Percentiles rank a stretch among this genome's conserved stretches.
phyloP scores from a whole-genome alignment of 805 yeast genomes.

The Ogataea pini region DNA sequence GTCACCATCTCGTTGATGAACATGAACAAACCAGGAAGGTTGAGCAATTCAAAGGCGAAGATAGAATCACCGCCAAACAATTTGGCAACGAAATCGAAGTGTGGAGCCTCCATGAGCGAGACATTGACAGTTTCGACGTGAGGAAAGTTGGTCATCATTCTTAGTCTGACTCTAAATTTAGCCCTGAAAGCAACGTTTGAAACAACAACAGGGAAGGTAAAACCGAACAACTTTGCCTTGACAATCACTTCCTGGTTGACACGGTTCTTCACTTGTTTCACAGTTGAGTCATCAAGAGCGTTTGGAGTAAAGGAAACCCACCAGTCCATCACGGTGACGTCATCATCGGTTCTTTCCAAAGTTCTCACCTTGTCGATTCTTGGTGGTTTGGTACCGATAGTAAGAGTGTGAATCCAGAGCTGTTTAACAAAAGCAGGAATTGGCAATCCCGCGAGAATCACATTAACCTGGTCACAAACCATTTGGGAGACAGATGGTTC shows the following conservation, averaged over 20 bases:
- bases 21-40: slow-evolving; percentile 83
- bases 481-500: slow-evolving; percentile 89
- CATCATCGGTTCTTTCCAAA: slow-evolving; percentile 84
- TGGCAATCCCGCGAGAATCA: slow-evolving; percentile 73
- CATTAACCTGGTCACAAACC: slow-evolving; percentile 83
- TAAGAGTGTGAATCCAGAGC: slow-evolving; percentile 83
- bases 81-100: slow-evolving; percentile 79
- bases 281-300: slow-evolving; percentile 77
- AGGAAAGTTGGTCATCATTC: slow-evolving; percentile 89
- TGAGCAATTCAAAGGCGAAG: slow-evolving; percentile 84
- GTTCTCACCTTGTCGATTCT: slow-evolving; percentile 89
- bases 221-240: slow-evolving; percentile 79
- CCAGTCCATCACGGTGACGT: slow-evolving; percentile 98
- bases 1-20: slow-evolving; percentile 82
- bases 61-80: slow-evolving; percentile 75
- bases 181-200: slow-evolving; percentile 79
- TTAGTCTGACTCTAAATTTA: slow-evolving; percentile 74
- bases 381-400: slow-evolving; percentile 95
- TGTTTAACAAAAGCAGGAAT: slow-evolving; percentile 81
- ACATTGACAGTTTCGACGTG: slow-evolving; percentile 90
- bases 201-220: slow-evolving; percentile 76
- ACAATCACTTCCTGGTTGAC: slow-evolving; percentile 81
- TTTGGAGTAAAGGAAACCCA: slow-evolving; percentile 91
- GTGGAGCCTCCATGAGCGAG: slow-evolving; percentile 82
- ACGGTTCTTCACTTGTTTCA: slow-evolving; percentile 79